Base-by-base conservation (phyloP, 2,329 filamentous ascomycete species). In the Sphaerulina populicola region DNA sequence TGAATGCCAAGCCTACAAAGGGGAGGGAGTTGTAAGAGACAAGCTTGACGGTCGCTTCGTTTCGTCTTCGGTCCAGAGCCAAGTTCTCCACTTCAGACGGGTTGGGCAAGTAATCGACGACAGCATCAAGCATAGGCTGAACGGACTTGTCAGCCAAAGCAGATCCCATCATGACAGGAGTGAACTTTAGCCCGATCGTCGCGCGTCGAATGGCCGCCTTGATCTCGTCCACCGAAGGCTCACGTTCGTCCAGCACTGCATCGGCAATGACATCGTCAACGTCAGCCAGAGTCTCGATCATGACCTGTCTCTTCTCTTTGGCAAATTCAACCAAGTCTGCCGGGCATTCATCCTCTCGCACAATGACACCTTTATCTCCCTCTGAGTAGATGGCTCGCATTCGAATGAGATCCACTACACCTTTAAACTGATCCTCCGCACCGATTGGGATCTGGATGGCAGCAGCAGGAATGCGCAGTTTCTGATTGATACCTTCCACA, bases 231-330 rank as follows among this genome's bases (percentile, higher is more conserved):
- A 80, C 75, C 2, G 84, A 86, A 1, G 93, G 93, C 49, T 82
- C 84, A 62, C 79, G 72, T 71, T 97, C 93, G 3, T 95, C 90
- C 47, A 98, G 73, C 76, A 90, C 97, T 46, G 96, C 75, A 71
- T 98, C 90, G 18, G 91, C 91, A 54, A 98, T 97, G 69, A 96
- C 90, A 61, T 98, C 93, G 65, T 98, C 93, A 40, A 97, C 91
- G 72, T 98, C 93, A 23, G 93, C 93, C 48, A 98, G 78, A 60
- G 90, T 94, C 74, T 97, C 93, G 55, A 98, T 90, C 54, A 98
- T 77, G 63, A 85, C 83, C 64, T 83, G 81, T 56, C 90, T 81
- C 74, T 89, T 89, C 74, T 96, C 84, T 60, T 86, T 77, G 15
- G 81, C 89, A 33, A 95, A 68, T n/a, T 80, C 77, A 63, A 82